Conservation (phyloP, 345 rosid genomes). For the Linum trigynum region DNA sequence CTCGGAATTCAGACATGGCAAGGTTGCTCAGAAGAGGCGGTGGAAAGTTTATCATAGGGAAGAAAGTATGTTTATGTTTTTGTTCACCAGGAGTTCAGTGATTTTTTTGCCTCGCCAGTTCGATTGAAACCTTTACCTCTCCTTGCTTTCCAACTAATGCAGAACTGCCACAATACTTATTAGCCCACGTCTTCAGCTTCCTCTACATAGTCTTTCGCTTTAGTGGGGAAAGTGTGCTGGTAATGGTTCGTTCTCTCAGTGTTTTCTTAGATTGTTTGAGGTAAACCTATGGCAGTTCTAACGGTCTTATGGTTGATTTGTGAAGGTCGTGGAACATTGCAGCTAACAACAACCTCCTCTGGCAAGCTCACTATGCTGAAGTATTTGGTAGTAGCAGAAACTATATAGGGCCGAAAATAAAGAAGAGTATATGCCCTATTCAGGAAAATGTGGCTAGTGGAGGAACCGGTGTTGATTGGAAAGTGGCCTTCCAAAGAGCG, state of each 20-base stretch:
- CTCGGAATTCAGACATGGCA: constrained; percentile 64
- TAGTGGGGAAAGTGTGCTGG: constrained; percentile 56
- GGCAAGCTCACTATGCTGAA: constrained; percentile 41
- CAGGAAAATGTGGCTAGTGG: constrained; percentile 4
- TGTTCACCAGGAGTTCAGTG: background rate
- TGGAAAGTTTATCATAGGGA: constrained; percentile 35
- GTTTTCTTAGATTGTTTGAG: background rate
- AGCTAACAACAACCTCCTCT: constrained; percentile 43
- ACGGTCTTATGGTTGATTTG: constrained; percentile 8
- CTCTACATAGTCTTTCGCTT: constrained; percentile 54
- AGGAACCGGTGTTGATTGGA: constrained; percentile 37
- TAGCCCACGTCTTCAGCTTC: constrained; percentile 51
- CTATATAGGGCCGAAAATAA: constrained; percentile 1
- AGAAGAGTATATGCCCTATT: constrained; percentile 1
- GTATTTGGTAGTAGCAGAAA: constrained; percentile 19
- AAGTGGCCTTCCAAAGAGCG: constrained; percentile 43
- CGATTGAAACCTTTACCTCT: background rate
- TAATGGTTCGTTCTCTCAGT: constrained; percentile 21
- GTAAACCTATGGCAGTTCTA: background rate
- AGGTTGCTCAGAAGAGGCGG: constrained; percentile 57
- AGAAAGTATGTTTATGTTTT: constrained; percentile 20
- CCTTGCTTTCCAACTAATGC: constrained; percentile 30
- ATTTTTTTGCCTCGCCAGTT: too few relatives aligned
- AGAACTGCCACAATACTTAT: constrained; percentile 62
- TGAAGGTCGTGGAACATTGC: constrained; percentile 79